These are phyloP conservation scores for Scheffersomyces segobiensis DNA, from an alignment of 1,139 yeast genomes.

Conservation along the genomic window DNA sequence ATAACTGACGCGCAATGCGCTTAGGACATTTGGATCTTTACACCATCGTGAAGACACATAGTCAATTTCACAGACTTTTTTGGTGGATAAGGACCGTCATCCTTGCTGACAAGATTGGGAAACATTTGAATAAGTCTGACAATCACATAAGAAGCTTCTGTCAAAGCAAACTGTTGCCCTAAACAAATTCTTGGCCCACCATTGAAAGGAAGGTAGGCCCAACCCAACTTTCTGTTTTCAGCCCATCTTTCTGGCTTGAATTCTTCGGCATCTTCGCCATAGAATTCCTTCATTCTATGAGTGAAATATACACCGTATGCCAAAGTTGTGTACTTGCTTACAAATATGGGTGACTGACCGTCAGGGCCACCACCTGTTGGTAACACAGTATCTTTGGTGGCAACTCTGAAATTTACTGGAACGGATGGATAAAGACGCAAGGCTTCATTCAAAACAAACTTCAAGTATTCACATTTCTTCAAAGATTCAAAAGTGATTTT, in stretches of 20 bases:
- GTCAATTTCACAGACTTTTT: slow-evolving; percentile 10
- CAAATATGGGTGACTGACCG: slow-evolving; percentile 18
- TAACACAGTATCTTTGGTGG: slow-evolving; percentile 23
- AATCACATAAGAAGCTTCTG: slow-evolving; percentile 52
- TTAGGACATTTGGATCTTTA: background rate
- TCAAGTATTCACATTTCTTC: slow-evolving; percentile 27
- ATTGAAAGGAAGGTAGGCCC: slow-evolving; percentile 58
- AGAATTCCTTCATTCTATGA: slow-evolving; percentile 18
- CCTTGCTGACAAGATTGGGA: slow-evolving; percentile 28
- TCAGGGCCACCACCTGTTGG: slow-evolving; percentile 28
- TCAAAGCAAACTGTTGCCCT: slow-evolving; percentile 61
- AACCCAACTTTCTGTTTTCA: slow-evolving; percentile 34
- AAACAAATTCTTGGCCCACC: slow-evolving; percentile 64
- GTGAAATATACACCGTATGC: slow-evolving; percentile 21
- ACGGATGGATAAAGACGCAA: slow-evolving; percentile 28
- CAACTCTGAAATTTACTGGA: slow-evolving; percentile 24
- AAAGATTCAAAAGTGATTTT: slow-evolving; percentile 21
- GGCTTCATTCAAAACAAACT: slow-evolving; percentile 24
- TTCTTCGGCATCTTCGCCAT: slow-evolving; percentile 22
- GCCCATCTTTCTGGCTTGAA: slow-evolving; percentile 28
- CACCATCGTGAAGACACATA: slow-evolving; percentile 24
- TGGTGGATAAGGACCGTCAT: slow-evolving; percentile 25
- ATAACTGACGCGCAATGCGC: background rate
- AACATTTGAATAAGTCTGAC: slow-evolving; percentile 40
- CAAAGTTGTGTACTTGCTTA: slow-evolving; percentile 22